Base-by-base conservation (phyloP, 78 protist species). In the Dictyostelium capitatum region DNA sequence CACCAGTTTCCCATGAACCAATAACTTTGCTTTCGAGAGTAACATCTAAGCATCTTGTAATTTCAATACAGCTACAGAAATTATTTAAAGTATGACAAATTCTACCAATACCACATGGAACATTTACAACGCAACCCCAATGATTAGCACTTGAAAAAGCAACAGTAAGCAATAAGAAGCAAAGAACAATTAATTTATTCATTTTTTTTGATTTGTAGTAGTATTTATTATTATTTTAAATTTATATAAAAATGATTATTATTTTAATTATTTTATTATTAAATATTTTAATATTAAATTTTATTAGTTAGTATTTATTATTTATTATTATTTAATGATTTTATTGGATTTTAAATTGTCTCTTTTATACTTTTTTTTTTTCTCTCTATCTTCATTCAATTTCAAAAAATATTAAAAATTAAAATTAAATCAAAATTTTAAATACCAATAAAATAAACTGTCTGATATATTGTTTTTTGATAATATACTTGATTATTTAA, bases 51-150 rank as follows among this genome's bases (percentile, higher is more conserved):
- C 79, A 81, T 43, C 47, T 15, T 15, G n/a, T 0, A 2, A 20
- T 23, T 50, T 20, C 19, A 25, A 67, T 50, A 81, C 89, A 81
- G n/a, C 17, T 47, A 9, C 89, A 64, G 12, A 32, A 11, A 50
- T 32, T 37, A 6, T 65, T 41, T 23, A 20, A 9, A 6, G 48
- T 25, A 14, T 15, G 25, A 50, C 89, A 67, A 28, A 81, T 10
- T 47, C 30, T 23, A 25, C 64, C 59, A 0, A 17, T 20, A 65
- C 77, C 77, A 65, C 89, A 80, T 10, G 51, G 32, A 43, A 3
- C 12, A 0, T 70, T 4, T 12, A 51, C 46, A 80, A n/a, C 50
- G 28, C 46, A 41, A 12, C 53, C 43, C 17, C 47, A 25, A 46
- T 59, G 48, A 25, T 17, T 25, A 46, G 89, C 77, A 46, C 30